Evolutionary conservation across 176 grass and related monocot species (phyloP), one percentile per base, ranked within the genome.

Genomic region (Dendrocalamus sinicus): DNA sequence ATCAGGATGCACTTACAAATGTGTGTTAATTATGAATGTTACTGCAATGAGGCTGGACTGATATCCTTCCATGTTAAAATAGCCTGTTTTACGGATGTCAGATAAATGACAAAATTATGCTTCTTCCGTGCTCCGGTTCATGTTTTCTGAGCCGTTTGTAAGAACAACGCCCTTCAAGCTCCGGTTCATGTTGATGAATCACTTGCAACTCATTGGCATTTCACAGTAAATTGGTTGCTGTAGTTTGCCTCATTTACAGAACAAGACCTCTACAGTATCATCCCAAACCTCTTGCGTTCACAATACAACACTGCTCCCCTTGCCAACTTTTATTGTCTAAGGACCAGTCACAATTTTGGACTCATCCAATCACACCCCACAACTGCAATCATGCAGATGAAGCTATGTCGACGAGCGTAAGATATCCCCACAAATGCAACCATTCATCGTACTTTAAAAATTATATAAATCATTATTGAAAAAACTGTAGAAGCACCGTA

Each of bases 171-270:
- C 63, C 30, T 82, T 9, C 12, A 23, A 6, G 30, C 39, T 61
- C 24, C 57, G 12, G 37, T 45, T 65, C 44, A 88, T 19, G n/a
- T 30, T 57, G 17, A 67, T 9, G 79, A 40, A n/a, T 24, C 37
- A 72, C 22, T 43, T 22, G 51, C 22, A 50, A 12, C 9, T 48
- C 9, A 60, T 46, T 39, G 64, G 2, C 60, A 43, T 70, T 46
- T 77, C 44, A 8, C 64, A 47, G 30, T 70, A 67, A n/a, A 30
- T 30, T 41, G n/a, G 53, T 78, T 9, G 16, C 48, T 45, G 74
- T 22, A 6, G 20, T 55, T 58, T 78, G 3, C 54, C 66, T 88
- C 57, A 24, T 82, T 62, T 86, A 80, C 55, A 26, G 3, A 77
- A 32, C 26, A 83, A 40, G 4, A 28, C 26, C 19, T 47, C 35